Evolutionary conservation across 1,284 basidiomycete genomes (phyloP), one percentile per base, ranked within the genome.

Genomic region (Ceratorhiza oryzae-sativae): DNA sequence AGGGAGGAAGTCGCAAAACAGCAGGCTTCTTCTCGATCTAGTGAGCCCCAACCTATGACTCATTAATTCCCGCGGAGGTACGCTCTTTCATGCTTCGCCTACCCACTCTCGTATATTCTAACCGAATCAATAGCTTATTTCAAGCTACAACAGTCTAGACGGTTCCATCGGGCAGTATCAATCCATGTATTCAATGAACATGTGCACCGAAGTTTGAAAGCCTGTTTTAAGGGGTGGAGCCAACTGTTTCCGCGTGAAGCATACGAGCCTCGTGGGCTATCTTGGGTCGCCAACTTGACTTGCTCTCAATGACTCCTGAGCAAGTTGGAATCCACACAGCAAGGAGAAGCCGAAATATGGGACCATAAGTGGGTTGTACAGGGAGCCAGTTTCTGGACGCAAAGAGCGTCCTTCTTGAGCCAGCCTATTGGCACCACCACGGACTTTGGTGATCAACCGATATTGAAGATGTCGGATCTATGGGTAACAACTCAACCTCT

Each of bases 401-500:
- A n/a, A 15, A 25, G 23, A 53, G 2, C 3, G 27, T 25, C 49
- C 42, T 32, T 42, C 45, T 25, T 42, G 15, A 1, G 53, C n/a
- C n/a, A n/a, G n/a, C n/a, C n/a, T n/a, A n/a, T n/a, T n/a, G n/a
- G n/a, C n/a, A n/a, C n/a, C n/a, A n/a, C n/a, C n/a, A n/a, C n/a
- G n/a, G n/a, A n/a, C n/a, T n/a, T n/a, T n/a, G n/a, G n/a, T n/a
- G n/a, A n/a, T n/a, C n/a, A n/a, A 32, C 92, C 91, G 89, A 93
- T 90, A 58, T 80, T 82, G 9, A 85, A 83, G 48, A 88, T 89
- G 77, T 95, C 92, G 77, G 87, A 95, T 4, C 93, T 93, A 77
- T 94, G 79, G 10, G 80, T 84, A 76, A 88, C 88, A 68, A 94
- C 76, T 85, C 85, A 73, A n/a, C n/a, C n/a, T n/a, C n/a, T n/a